Evolutionary conservation across 1,284 basidiomycete genomes (phyloP).

Genomic region (Apiotrichum porosum): DNA sequence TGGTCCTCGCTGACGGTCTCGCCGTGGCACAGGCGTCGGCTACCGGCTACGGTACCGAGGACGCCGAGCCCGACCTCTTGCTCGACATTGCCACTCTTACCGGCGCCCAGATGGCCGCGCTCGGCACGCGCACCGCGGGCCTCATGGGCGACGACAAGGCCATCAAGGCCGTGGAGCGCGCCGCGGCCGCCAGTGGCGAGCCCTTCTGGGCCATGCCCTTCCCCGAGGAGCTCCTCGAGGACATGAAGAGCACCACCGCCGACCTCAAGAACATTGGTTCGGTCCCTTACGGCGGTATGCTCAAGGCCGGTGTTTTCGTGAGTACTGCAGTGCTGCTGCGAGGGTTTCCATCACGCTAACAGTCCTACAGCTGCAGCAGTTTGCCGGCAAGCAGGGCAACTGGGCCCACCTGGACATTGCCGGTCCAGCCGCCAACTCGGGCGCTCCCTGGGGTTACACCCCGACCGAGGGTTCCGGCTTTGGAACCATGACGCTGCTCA

Average conservation of each 20-base stretch:
- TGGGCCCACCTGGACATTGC: conserved; percentile 21
- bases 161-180: conserved; percentile 9
- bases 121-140: conserved; percentile 16
- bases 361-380: conserved; percentile 10
- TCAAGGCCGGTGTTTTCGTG: conserved; percentile 17
- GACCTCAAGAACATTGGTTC: conserved; percentile 16
- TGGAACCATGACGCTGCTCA: conserved; percentile 13
- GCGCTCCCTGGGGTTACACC: conserved; percentile 10
- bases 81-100: conserved; percentile 17
- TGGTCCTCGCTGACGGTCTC: conserved; percentile 13
- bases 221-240: conserved; percentile 16
- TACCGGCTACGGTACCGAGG: conserved; percentile 17
- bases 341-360: neutral
- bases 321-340: no score
- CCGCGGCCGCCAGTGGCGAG: conserved; percentile 7
- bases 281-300: conserved; percentile 13
- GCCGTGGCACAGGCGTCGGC: conserved; percentile 6
- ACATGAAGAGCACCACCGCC: conserved; percentile 12
- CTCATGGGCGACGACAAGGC: conserved; percentile 19
- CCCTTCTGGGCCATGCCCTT: conserved; percentile 20
- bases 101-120: conserved; percentile 14
- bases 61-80: conserved; percentile 5
- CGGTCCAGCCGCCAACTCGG: conserved; percentile 15
- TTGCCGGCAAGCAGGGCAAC: conserved; percentile 18
- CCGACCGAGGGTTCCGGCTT: conserved; percentile 18